These are phyloP conservation scores for Zea luxurians DNA, from an alignment of 176 grass and related monocot species.

Conservation along the genomic window DNA sequence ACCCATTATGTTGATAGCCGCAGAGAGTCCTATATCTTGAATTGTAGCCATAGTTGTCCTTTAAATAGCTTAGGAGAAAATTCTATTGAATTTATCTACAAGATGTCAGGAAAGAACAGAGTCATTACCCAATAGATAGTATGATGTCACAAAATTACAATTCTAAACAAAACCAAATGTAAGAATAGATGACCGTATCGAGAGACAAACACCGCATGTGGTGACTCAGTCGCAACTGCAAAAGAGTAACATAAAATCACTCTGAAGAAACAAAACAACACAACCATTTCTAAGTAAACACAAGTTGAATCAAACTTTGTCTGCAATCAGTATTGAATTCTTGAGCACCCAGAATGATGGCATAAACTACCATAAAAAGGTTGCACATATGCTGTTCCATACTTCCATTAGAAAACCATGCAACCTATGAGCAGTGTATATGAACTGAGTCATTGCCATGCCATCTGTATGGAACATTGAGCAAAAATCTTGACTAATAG, in stretches of 20 bases:
- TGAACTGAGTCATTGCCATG: not conserved
- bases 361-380: not conserved
- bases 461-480: not conserved
- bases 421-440: not conserved
- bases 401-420: conserved; percentile 13
- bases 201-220: not conserved
- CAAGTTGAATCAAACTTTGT: not conserved
- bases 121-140: conserved; percentile 11
- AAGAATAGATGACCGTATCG: not conserved
- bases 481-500: not conserved
- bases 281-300: not conserved
- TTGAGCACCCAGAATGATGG: conserved; percentile 10
- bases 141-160: conserved; percentile 18
- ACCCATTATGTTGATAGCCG: conserved; percentile 80
- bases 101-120: conserved; percentile 37
- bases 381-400: not conserved
- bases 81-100: conserved; percentile 29
- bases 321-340: not conserved
- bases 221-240: not conserved
- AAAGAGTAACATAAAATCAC: not conserved
- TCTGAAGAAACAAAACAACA: not conserved
- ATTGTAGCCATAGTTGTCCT: conserved; percentile 65
- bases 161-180: conserved; percentile 22
- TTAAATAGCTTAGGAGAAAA: conserved; percentile 27
- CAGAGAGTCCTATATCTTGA: conserved; percentile 76